Base-by-base conservation (phyloP, 2,329 filamentous ascomycete species). In the Colletotrichum shisoi region DNA sequence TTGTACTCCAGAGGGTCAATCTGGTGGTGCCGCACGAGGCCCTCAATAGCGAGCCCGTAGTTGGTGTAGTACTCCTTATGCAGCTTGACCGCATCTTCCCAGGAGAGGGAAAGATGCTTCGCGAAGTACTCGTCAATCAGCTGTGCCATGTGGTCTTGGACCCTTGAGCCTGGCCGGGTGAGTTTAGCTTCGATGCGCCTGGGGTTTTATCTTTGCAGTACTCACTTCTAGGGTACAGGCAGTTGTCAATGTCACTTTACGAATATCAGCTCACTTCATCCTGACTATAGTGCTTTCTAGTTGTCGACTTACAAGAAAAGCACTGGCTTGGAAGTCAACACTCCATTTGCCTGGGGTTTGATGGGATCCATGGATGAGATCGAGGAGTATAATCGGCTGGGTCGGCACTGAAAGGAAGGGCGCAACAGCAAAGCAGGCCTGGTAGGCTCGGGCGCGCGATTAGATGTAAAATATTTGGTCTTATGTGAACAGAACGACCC, bases 1-100 rank as follows among this genome's bases (percentile, higher is more conserved):
- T 99, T 99, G 82, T 98, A 99, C 62, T 96, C 93, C 5, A 99
- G 83, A 1, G 95, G 92, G 74, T 98, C 92, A 73, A 99, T 96
- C 78, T 96, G 89, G 81, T 99, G 95, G 79, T 97, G 91, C 11
- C 93, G 89, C 44, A 97, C 92, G 1, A 99, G 85, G 1, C 95
- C 95, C 80, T 98, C 93, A 70, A 99, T 96, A 37, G 95, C 95
- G n/a, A 99, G 87, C 37, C 96, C 95, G 76, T 99, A 99, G 77
- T 92, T 93, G 74, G 89, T 90, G 82, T 98, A 99, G 82, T 99
- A 99, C 73, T 94, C 91, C 77, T 88, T 84, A 79, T 98, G 95
- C 31, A 99, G 87, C 73, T 89, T 86, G 68, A 87, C 87, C n/a
- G 95, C 95, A 67, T 98, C 94, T 62, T 92, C 85, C 72, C 84